Base-by-base conservation (phyloP, 2,329 filamentous ascomycete genomes). In the Diaporthe destruens region DNA sequence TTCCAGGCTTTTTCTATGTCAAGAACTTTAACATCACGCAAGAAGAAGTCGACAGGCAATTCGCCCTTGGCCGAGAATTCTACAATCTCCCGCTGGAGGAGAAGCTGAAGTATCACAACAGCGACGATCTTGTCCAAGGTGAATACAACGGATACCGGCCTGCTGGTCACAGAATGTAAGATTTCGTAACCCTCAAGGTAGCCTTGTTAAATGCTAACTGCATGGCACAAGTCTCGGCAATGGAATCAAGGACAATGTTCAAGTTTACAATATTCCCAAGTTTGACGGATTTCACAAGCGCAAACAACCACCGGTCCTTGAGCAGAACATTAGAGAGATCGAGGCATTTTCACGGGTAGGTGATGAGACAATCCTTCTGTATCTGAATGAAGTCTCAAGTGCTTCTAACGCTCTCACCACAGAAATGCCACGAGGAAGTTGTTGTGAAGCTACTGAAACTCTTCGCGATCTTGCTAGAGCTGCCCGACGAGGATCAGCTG, bases 11-110 rank as follows among this genome's bases (percentile, higher is more conserved):
- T 81, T 91, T 91, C 79, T 90, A 90, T 72, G 87, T 91, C 1
- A 89, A 86, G 73, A 90, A 92, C 79, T 91, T 88, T 75, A 88
- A 86, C 74, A 86, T 91, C 23, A 81, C 82, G 0, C 89, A 91
- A 77, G 86, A 89, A 53, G 84, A 86, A 36, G 85, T 91, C 0
- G 86, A 91, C 72, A 80, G 81, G 1, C 89, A 91, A 71, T 91
- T 91, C 72, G 86, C 89, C 2, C 82, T 91, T 0, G 89, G 87
- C 0, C 85, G 88, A 51, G 84, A 87, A 25, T 89, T 91, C 76
- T 83, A 82, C 23, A 74, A 79, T 0, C 83, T 91, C 0, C 88
- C 89, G 0, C 80, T 87, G 0, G 87, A 89, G 14, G 89, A 91
- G 78, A 91, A 91, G 77, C 82, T 90, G 71, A 89, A 89, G 76